These are phyloP conservation scores for Ustilago hordei DNA, from an alignment of 1,284 basidiomycete genomes.

Conservation along the genomic window DNA sequence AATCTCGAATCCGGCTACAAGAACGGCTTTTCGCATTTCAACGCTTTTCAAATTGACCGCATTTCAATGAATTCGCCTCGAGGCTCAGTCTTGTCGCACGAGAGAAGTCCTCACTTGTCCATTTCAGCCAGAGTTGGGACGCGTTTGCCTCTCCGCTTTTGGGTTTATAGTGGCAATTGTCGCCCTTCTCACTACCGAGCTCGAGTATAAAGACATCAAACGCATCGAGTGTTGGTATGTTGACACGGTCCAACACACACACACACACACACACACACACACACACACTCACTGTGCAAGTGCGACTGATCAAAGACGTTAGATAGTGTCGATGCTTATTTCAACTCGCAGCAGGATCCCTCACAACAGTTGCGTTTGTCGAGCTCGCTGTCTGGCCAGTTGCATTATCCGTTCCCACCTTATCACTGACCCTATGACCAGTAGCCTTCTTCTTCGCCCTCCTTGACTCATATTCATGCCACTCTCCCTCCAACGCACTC, in stretches of 20 bases:
- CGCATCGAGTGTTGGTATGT: too few relatives aligned
- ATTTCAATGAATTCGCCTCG: conserved; percentile 9
- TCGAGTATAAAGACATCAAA: too few relatives aligned
- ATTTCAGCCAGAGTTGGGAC: not conserved
- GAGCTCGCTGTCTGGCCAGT: not conserved
- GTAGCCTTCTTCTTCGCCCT: conserved; percentile 52
- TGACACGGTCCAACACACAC: too few relatives aligned
- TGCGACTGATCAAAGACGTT: too few relatives aligned
- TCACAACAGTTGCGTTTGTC: not conserved
- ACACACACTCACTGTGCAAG: too few relatives aligned
- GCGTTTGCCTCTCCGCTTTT: not conserved
- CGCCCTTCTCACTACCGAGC: not conserved
- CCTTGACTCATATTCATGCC: conserved; percentile 84
- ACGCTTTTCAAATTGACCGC: conserved; percentile 14
- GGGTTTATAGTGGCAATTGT: not conserved
- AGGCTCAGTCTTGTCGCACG: not conserved
- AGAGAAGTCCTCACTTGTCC: not conserved
- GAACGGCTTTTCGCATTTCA: conserved; percentile 7
- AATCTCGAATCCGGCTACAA: not conserved
- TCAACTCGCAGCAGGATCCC: not conserved
- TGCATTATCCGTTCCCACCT: not conserved
- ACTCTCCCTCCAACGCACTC: conserved; percentile 83
- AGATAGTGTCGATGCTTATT: not conserved
- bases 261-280: too few relatives aligned
- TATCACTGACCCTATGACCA: not conserved